These are phyloP conservation scores for Arctostaphylos glauca DNA, from an alignment of 148 eudicot genomes.

Conservation along the genomic window DNA sequence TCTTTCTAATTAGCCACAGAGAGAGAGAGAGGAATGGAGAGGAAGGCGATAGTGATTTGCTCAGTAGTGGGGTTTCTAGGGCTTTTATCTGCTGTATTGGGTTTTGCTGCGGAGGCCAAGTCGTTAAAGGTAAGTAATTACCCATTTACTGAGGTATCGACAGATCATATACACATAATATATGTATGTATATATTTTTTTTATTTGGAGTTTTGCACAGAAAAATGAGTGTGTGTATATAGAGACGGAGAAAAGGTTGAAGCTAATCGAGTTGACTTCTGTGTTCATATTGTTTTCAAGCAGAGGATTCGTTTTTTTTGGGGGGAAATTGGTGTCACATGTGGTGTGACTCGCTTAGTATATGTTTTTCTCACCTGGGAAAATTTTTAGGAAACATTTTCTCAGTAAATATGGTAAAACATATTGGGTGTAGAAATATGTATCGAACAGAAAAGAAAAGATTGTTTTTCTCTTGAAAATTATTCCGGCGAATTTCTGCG, in stretches of 20 bases:
- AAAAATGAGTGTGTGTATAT: no score
- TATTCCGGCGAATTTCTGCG: neutral
- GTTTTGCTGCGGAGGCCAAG: neutral
- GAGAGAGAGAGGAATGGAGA: neutral
- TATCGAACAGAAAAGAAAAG: neutral
- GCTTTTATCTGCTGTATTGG: neutral
- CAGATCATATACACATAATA: no score
- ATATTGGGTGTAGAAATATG: neutral
- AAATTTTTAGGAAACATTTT: no score
- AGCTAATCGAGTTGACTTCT: no score
- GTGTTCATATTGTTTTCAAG: no score
- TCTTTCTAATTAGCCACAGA: no score
- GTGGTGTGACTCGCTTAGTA: no score
- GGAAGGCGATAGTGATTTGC: neutral
- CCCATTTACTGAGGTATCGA: no score
- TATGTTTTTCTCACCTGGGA: neutral
- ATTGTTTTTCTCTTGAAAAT: neutral
- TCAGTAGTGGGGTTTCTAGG: neutral
- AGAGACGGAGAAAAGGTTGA: no score
- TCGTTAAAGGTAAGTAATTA: neutral
- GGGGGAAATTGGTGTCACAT: no score
- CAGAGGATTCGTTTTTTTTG: no score
- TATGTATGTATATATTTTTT: neutral
- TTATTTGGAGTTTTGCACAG: no score
- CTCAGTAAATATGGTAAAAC: neutral